phyloP scores from a whole-genome alignment of 2,329 filamentous ascomycete genomes.

The Talaromyces piceae region DNA sequence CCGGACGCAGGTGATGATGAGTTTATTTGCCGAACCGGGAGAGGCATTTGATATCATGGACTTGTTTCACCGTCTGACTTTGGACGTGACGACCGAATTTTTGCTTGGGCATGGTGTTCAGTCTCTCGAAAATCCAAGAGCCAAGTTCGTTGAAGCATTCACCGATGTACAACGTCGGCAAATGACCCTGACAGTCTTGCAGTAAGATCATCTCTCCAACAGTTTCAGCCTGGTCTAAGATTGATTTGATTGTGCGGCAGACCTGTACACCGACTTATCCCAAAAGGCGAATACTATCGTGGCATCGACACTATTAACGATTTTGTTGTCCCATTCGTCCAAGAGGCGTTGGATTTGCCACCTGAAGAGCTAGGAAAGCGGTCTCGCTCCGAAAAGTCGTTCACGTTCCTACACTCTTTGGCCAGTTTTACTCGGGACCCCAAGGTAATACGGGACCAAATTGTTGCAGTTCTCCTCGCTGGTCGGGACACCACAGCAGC shows the following conservation, averaged over 20 bases:
- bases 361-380: slow-evolving; percentile 58
- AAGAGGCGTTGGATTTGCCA: slow-evolving; percentile 58
- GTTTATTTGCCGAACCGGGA: slow-evolving; percentile 53
- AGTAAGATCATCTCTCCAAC: slow-evolving; percentile 26
- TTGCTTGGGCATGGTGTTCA: slow-evolving; percentile 63
- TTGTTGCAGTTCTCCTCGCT: slow-evolving; percentile 67
- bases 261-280: slow-evolving; percentile 52
- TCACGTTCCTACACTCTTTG: slow-evolving; percentile 73
- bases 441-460: slow-evolving; percentile 58
- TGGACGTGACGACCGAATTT: slow-evolving; percentile 75
- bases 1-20: slow-evolving; percentile 60
- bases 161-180: slow-evolving; percentile 66
- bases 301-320: slow-evolving; percentile 58
- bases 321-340: slow-evolving; percentile 67
- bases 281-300: slow-evolving; percentile 51
- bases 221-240: neutral
- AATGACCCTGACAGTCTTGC: slow-evolving; percentile 54
- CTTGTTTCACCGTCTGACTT: slow-evolving; percentile 49
- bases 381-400: slow-evolving; percentile 28
- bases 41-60: slow-evolving; percentile 14
- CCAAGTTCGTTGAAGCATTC: slow-evolving; percentile 72
- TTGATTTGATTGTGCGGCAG: slow-evolving; percentile 22
- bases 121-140: slow-evolving; percentile 48
- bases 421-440: slow-evolving; percentile 58
- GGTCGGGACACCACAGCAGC: slow-evolving; percentile 70